Conservation (phyloP, 805 yeast species). For the Priceomyces haplophilus region DNA sequence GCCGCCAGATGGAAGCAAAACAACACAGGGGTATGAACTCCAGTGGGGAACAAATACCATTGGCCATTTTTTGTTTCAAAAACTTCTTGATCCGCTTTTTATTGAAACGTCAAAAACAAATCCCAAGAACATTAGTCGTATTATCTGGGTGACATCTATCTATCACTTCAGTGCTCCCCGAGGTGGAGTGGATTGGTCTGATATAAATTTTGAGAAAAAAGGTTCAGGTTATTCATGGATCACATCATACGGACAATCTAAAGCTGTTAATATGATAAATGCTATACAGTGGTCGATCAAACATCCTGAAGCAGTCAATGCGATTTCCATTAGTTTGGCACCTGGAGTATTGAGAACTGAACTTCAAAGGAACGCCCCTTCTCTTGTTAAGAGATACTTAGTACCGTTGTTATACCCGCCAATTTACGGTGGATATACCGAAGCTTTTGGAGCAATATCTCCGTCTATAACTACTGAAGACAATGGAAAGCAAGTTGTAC, state of each 20-base stretch:
- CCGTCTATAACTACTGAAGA: constrained; percentile 33
- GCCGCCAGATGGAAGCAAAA: constrained; percentile 26
- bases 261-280: constrained; percentile 36
- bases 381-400: constrained; percentile 10
- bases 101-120: constrained; percentile 26
- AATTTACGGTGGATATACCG: constrained; percentile 43
- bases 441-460: constrained; percentile 39
- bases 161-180: constrained; percentile 17
- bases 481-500: constrained; percentile 33
- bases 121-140: constrained; percentile 28
- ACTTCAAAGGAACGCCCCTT: constrained; percentile 22
- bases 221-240: not conserved
- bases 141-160: constrained; percentile 45
- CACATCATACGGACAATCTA: constrained; percentile 40
- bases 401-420: constrained; percentile 17
- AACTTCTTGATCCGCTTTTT: constrained; percentile 35
- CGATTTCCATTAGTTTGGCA: constrained; percentile 34
- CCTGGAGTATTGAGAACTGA: constrained; percentile 42
- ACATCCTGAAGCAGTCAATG: constrained; percentile 25
- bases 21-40: constrained; percentile 43
- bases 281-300: constrained; percentile 31
- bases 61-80: constrained; percentile 46
- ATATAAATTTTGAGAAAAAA: constrained; percentile 22
- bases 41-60: constrained; percentile 47
- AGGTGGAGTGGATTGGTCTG: constrained; percentile 33